phyloP scores from a whole-genome alignment of 352 stramenopile species.

The Phytophthora fragariae region DNA sequence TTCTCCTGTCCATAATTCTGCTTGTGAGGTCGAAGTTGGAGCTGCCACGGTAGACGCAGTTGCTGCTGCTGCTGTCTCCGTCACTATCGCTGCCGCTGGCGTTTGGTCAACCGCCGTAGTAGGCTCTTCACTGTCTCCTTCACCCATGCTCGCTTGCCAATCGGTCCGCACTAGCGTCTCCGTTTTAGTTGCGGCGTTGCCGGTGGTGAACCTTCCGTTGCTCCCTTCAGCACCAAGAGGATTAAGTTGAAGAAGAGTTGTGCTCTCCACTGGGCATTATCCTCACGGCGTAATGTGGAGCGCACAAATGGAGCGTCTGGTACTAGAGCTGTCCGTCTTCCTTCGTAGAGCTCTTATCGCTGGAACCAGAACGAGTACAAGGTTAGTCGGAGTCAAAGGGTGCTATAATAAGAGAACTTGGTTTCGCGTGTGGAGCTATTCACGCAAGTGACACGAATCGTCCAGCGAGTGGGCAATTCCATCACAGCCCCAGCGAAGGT shows the following conservation, averaged over 20 bases:
- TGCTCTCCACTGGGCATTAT: constrained; percentile 29
- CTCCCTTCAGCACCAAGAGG: constrained; percentile 5
- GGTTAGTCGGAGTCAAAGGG: constrained; percentile 8
- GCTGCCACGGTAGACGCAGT: not conserved
- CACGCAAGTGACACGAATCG: constrained; percentile 18
- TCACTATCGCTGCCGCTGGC: not conserved
- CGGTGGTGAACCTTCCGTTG: not conserved
- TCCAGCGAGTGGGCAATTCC: constrained; percentile 5
- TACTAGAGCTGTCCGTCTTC: not conserved
- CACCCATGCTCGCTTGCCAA: not conserved
- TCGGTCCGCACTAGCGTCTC: not conserved
- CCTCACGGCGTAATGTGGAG: not conserved
- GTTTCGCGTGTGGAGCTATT: not conserved
- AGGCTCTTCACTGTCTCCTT: not conserved
- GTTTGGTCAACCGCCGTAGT: not conserved
- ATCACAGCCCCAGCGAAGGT: not conserved
- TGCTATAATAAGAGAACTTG: constrained; percentile 8
- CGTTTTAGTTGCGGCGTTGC: not conserved
- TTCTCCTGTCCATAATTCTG: not conserved
- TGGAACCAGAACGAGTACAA: constrained; percentile 16
- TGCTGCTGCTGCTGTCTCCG: not conserved
- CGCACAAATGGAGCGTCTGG: not conserved
- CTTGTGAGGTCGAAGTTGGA: not conserved
- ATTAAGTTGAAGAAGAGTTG: constrained; percentile 19
- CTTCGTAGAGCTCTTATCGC: not conserved